phyloP scores from a whole-genome alignment of 768 basidiomycete species.

The Boletellus ananas region DNA sequence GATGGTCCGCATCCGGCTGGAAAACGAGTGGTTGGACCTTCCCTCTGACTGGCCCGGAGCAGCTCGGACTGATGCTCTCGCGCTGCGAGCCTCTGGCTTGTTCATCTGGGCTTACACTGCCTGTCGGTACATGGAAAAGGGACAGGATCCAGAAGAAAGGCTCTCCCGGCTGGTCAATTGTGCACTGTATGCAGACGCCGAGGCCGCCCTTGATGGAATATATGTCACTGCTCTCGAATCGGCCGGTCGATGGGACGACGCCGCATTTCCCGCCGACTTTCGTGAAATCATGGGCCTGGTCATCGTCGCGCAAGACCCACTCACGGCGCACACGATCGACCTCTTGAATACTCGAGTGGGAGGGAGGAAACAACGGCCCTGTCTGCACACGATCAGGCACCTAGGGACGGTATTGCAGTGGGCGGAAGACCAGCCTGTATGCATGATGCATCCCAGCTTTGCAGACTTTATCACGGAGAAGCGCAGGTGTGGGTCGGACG shows the following conservation, averaged over 20 bases:
- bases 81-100: conserved; percentile 29
- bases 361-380: conserved; percentile 18
- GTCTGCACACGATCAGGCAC: conserved; percentile 29
- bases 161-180: conserved; percentile 21
- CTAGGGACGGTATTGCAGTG: conserved; percentile 24
- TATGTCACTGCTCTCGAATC: conserved; percentile 31
- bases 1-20: conserved; percentile 22
- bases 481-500: conserved; percentile 27
- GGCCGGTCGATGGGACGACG: conserved; percentile 29
- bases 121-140: conserved; percentile 29
- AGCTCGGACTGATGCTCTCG: conserved; percentile 12
- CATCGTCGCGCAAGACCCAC: conserved; percentile 28
- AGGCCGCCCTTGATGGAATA: conserved; percentile 27
- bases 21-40: conserved; percentile 26
- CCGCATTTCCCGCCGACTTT: conserved; percentile 27
- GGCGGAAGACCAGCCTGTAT: too few species aligned
- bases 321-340: conserved; percentile 25
- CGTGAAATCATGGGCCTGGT: too few species aligned
- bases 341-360: conserved; percentile 17
- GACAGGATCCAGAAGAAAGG: conserved; percentile 30
- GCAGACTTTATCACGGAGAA: too few species aligned
- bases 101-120: conserved; percentile 35
- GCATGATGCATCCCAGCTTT: too few species aligned
- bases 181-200: conserved; percentile 22
- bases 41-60: conserved; percentile 30